Evolutionary conservation across 257 asterid genomes (phyloP).

Genomic region (Gardenia jasminoides): DNA sequence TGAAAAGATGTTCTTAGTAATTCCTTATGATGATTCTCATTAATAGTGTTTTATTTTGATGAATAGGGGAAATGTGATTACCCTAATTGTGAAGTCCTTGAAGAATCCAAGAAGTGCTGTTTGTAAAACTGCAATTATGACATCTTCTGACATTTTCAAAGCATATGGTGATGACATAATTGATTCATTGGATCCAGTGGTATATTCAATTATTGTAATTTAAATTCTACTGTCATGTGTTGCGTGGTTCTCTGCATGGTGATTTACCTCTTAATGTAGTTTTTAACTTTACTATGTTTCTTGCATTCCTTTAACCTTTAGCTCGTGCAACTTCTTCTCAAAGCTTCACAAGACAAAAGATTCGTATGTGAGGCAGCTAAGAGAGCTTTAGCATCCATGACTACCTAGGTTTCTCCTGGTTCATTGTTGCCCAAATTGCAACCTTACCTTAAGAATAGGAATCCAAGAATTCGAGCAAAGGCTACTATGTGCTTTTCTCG

Average conservation of each 20-base stretch:
- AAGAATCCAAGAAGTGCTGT: too few species aligned
- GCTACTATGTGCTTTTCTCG: slow-evolving; percentile 71
- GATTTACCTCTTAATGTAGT: background rate
- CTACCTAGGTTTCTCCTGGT: slow-evolving; percentile 69
- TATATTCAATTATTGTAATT: slow-evolving; percentile 28
- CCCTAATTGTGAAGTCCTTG: slow-evolving; percentile 71
- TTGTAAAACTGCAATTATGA: too few species aligned
- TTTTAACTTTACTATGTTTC: slow-evolving; percentile 8
- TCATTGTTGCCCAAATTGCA: slow-evolving; percentile 77
- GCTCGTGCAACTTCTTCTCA: slow-evolving; percentile 90
- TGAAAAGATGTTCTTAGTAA: too few species aligned
- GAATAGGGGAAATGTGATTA: too few species aligned
- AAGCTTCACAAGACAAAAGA: slow-evolving; percentile 91
- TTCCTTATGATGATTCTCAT: too few species aligned
- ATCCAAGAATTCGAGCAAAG: slow-evolving; percentile 88
- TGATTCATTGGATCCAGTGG: slow-evolving; percentile 80
- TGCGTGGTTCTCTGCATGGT: slow-evolving; percentile 1
- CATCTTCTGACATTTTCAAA: slow-evolving; percentile 68
- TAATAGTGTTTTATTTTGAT: too few species aligned
- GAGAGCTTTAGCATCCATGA: slow-evolving; percentile 66
- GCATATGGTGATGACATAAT: slow-evolving; percentile 66
- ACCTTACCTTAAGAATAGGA: slow-evolving; percentile 68
- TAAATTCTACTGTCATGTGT: slow-evolving; percentile 11
- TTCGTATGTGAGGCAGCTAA: slow-evolving; percentile 89
- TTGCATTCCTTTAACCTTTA: slow-evolving; percentile 26